Base-by-base conservation (phyloP, 768 basidiomycete species). In the Neoboletus brunneissimus region DNA sequence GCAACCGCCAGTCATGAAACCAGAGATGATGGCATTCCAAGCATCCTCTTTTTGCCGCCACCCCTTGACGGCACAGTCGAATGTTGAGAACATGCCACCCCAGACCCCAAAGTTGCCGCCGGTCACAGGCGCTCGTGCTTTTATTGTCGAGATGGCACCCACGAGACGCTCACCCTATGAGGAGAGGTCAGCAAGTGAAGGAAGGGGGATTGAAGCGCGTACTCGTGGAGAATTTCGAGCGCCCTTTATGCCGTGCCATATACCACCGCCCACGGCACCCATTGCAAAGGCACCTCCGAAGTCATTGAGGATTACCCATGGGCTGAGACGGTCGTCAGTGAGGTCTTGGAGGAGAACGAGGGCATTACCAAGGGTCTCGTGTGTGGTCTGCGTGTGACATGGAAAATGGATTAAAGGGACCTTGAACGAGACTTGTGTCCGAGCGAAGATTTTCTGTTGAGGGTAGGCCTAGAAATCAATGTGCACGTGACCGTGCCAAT, bases 171-270 rank as follows among this genome's bases (percentile, higher is more conserved):
- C 97, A 20, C 97, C 97, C 91, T 96, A 55, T 27, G n/a, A 15
- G 41, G 15, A 27, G 13, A 22, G n/a, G 37, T 67, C 0, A 55
- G 31, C 5, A 8, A 35, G 12, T 0, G 32, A 25, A 51, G 16
- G n/a, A 29, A 20, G 3, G 12, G 2, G 7, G n/a, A 32, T 2
- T 2, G 18, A 23, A 10, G 35, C 2, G 76, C 88, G 52, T 67
- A 95, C 95, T 71, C 91, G 81, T 55, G 96, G 96, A 57, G 94
- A 96, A 75, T 98, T 98, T 66, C 96, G 83, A 8, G 94, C 94
- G 57, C 96, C 96, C 76, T 98, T 98, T 64, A 98, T 94, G 54
- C 94, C 93, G 75, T 98, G 94, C 96, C 96, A 98, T 68, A 98
- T 93, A 61, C 91, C 94, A 67, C 96, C 96, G 66, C 96, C 96